Evolutionary conservation across 805 yeast species (phyloP).

Genomic region (Starmerella floricola): DNA sequence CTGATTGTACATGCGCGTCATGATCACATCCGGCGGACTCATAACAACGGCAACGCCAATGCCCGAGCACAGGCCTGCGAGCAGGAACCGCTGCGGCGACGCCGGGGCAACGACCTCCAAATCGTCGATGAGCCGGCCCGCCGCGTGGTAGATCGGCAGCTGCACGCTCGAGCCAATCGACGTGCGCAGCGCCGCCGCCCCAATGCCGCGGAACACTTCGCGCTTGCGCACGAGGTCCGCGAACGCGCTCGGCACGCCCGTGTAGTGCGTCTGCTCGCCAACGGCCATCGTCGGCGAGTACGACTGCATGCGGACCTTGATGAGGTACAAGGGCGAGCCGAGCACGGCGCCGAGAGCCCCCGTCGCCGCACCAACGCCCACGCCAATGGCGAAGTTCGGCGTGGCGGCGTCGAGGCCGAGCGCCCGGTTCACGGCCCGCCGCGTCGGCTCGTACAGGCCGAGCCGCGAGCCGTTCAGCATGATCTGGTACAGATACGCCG

Average conservation of each 20-base stretch:
- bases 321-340: slow-evolving; percentile 84
- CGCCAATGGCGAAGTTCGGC: slow-evolving; percentile 52
- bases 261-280: slow-evolving; percentile 89
- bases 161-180: slow-evolving; percentile 95
- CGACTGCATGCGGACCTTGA: slow-evolving; percentile 95
- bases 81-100: slow-evolving; percentile 13
- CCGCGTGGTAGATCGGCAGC: slow-evolving; percentile 74
- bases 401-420: slow-evolving; percentile 41
- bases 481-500: slow-evolving; percentile 84
- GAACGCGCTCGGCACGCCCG: slow-evolving; percentile 56
- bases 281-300: slow-evolving; percentile 55
- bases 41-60: slow-evolving; percentile 86
- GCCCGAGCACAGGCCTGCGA: slow-evolving; percentile 47
- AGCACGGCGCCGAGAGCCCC: slow-evolving; percentile 82
- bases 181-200: slow-evolving; percentile 87
- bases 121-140: slow-evolving; percentile 50
- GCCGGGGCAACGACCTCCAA: slow-evolving; percentile 42
- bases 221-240: slow-evolving; percentile 47
- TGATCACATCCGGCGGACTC: slow-evolving; percentile 95
- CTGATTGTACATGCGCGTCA: slow-evolving; percentile 92
- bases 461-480: slow-evolving; percentile 89
- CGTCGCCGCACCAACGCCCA: slow-evolving; percentile 65
- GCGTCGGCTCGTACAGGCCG: slow-evolving; percentile 84
- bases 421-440: slow-evolving; percentile 45
- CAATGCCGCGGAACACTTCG: slow-evolving; percentile 83